Percentiles rank a stretch among this genome's conserved stretches.
phyloP scores from a whole-genome alignment of 164 flowering plant species.

The Nymphaea thermarum region DNA sequence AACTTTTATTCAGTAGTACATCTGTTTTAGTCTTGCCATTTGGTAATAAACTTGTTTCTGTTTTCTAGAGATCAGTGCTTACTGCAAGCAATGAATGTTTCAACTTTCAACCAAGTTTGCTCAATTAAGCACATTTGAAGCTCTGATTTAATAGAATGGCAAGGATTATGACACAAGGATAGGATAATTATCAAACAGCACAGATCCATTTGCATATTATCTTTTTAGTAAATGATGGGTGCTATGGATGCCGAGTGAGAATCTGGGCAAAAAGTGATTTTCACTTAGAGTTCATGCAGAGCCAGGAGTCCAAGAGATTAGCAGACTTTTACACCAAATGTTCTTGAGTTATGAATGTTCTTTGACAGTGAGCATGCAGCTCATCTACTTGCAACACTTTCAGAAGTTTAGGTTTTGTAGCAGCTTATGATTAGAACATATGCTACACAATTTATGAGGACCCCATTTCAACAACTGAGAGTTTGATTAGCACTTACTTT shows the following conservation, averaged over 20 bases:
- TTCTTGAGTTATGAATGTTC: background rate
- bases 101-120: background rate
- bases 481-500: background rate
- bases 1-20: background rate
- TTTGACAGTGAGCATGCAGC: background rate
- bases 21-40: too few relatives aligned
- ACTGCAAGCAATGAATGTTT: background rate
- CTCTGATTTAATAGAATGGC: background rate
- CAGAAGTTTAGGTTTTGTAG: background rate
- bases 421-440: background rate
- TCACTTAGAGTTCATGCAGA: background rate
- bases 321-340: background rate
- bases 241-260: background rate
- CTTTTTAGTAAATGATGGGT: too few relatives aligned
- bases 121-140: background rate
- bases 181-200: too few relatives aligned
- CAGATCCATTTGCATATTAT: background rate
- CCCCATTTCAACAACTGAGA: background rate
- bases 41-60: too few relatives aligned
- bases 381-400: background rate
- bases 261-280: too few relatives aligned
- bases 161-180: background rate
- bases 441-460: too few relatives aligned
- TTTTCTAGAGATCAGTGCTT: background rate
- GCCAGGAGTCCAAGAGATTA: background rate